Evolutionary conservation across 2,329 filamentous ascomycete species (phyloP).

Genomic region (Talaromyces sp.): DNA sequence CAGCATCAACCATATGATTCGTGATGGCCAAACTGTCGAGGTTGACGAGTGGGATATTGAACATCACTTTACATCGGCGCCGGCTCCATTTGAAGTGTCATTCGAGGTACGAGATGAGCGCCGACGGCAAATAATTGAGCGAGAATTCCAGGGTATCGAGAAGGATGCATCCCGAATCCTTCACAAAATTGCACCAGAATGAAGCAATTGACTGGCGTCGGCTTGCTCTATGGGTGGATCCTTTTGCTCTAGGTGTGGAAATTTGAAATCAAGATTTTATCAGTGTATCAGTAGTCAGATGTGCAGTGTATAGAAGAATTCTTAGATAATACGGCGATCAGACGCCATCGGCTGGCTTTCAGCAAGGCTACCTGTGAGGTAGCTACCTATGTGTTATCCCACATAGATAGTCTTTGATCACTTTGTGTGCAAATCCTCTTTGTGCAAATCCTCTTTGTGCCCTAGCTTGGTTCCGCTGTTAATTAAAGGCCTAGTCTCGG

Average conservation of each 20-base stretch:
- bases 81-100: conserved; percentile 27
- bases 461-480: too few species aligned
- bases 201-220: background rate
- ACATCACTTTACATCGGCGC: conserved; percentile 23
- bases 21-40: conserved; percentile 34
- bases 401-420: background rate
- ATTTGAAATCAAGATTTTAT: background rate
- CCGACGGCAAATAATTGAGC: background rate
- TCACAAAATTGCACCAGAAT: background rate
- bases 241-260: background rate
- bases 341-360: background rate
- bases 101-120: background rate
- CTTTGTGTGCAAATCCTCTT: too few species aligned
- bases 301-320: background rate
- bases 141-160: background rate
- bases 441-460: too few species aligned
- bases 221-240: background rate
- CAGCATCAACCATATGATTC: conserved; percentile 26
- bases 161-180: background rate
- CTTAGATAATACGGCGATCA: background rate
- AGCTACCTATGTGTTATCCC: background rate
- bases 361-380: background rate
- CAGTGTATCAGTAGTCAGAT: background rate
- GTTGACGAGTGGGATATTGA: conserved; percentile 34
- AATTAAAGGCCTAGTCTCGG: too few species aligned